phyloP scores from a whole-genome alignment of 164 flowering plant species.

The Buxus sempervirens region DNA sequence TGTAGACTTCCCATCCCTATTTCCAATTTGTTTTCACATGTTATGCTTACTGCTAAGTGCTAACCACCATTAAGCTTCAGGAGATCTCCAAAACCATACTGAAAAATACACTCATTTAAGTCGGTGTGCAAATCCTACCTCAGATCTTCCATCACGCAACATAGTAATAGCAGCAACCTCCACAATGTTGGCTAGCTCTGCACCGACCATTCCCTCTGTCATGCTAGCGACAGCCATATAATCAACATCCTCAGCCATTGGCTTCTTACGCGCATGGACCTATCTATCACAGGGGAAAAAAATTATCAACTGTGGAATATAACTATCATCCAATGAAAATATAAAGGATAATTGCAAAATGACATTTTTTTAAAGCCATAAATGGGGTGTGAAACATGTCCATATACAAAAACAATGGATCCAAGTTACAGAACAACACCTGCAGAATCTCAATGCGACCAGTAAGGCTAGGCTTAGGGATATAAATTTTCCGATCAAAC shows the following conservation, averaged over 20 bases:
- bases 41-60: neutral
- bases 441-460: slow-evolving; percentile 87
- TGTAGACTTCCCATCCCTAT: neutral
- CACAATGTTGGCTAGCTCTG: slow-evolving; percentile 91
- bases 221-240: slow-evolving; percentile 83
- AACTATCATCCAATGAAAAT: too few species aligned
- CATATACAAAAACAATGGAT: neutral
- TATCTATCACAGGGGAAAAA: slow-evolving; percentile 22
- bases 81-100: neutral
- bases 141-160: slow-evolving; percentile 91
- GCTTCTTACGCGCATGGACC: slow-evolving; percentile 98
- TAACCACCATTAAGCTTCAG: neutral
- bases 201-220: slow-evolving; percentile 98
- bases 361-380: too few species aligned
- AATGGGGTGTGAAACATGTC: neutral
- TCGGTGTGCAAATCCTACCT: slow-evolving; percentile 43
- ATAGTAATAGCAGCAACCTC: slow-evolving; percentile 91
- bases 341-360: too few species aligned
- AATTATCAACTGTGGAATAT: neutral
- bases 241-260: slow-evolving; percentile 95
- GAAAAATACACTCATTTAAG: neutral
- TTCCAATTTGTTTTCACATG: neutral
- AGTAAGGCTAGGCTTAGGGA: slow-evolving; percentile 81
- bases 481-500: slow-evolving; percentile 79
- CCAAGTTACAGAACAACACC: slow-evolving; percentile 30